phyloP scores from a whole-genome alignment of 1,284 basidiomycete species.

The Ceratobasidium sp. region DNA sequence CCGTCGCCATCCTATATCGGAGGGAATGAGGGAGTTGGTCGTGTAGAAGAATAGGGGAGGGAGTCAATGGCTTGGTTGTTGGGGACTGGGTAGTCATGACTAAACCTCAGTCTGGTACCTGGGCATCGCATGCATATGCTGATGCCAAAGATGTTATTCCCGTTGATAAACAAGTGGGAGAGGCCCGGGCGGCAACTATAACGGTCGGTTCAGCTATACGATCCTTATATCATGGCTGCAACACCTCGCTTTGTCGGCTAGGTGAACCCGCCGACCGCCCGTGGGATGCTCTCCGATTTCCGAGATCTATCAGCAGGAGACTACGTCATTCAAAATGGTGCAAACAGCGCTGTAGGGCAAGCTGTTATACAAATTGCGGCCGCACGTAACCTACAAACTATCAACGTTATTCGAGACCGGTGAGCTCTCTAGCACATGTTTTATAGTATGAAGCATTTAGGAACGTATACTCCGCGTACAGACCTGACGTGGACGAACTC shows the following conservation, averaged over 20 bases:
- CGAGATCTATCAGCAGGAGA: slow-evolving; percentile 66
- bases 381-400: slow-evolving; percentile 67
- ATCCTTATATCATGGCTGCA: not conserved
- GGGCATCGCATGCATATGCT: slow-evolving; percentile 70
- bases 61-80: slow-evolving; percentile 57
- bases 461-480: slow-evolving; percentile 44
- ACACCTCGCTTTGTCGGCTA: slow-evolving; percentile 46
- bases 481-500: slow-evolving; percentile 60
- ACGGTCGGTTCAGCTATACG: slow-evolving; percentile 55
- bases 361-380: slow-evolving; percentile 80
- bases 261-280: slow-evolving; percentile 85
- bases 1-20: slow-evolving; percentile 60
- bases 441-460: not conserved
- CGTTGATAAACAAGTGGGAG: slow-evolving; percentile 61
- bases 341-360: slow-evolving; percentile 81
- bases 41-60: slow-evolving; percentile 55
- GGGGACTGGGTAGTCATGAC: slow-evolving; percentile 80
- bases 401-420: slow-evolving; percentile 81
- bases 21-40: slow-evolving; percentile 81
- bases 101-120: slow-evolving; percentile 74
- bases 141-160: slow-evolving; percentile 63
- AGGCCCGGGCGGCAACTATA: slow-evolving; percentile 75
- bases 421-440: slow-evolving; percentile 45
- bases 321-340: slow-evolving; percentile 84
- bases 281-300: slow-evolving; percentile 79